Percentiles rank a stretch among this genome's conserved stretches.
Evolutionary conservation across 306 rosid genomes (phyloP).

Genomic region (Morella rubra): DNA sequence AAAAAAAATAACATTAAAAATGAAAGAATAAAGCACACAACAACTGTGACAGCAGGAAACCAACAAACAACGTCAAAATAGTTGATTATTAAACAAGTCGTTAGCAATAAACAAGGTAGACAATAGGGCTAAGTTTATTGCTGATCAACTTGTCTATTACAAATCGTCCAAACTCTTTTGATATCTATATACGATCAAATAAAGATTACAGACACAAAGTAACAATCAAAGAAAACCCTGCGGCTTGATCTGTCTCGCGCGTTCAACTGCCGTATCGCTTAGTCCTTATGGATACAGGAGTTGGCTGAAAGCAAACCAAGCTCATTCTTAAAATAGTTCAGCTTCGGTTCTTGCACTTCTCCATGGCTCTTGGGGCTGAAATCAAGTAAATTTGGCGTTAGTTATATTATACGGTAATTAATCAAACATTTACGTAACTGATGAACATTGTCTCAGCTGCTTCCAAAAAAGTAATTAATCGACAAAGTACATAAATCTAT

Average conservation of each 20-base stretch:
- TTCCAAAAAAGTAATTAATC: too few species aligned
- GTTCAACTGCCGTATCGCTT: constrained; percentile 26
- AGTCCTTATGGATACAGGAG: constrained; percentile 26
- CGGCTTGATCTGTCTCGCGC: constrained; percentile 26
- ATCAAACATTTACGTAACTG: too few species aligned
- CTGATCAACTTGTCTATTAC: constrained; percentile 65
- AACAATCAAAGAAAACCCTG: constrained; percentile 37
- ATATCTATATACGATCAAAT: constrained; percentile 63
- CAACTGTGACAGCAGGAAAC: constrained; percentile 58
- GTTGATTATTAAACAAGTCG: constrained; percentile 39
- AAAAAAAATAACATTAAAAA: constrained; percentile 35
- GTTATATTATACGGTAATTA: too few species aligned
- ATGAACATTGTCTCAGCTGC: too few species aligned
- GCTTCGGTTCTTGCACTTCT: constrained; percentile 98
- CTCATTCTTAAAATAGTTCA: constrained; percentile 27
- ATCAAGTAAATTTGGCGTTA: constrained; percentile 5
- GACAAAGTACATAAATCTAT: not conserved
- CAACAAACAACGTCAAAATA: constrained; percentile 30
- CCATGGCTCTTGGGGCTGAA: constrained; percentile 98
- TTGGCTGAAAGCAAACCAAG: not conserved
- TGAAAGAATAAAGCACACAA: constrained; percentile 55
- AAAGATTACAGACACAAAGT: constrained; percentile 50
- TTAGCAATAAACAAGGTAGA: constrained; percentile 62
- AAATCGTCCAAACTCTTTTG: constrained; percentile 41
- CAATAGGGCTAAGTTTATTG: constrained; percentile 62